phyloP scores from a whole-genome alignment of 371 early-diverging fungal species.

The Paraphysoderma sedebokerense region DNA sequence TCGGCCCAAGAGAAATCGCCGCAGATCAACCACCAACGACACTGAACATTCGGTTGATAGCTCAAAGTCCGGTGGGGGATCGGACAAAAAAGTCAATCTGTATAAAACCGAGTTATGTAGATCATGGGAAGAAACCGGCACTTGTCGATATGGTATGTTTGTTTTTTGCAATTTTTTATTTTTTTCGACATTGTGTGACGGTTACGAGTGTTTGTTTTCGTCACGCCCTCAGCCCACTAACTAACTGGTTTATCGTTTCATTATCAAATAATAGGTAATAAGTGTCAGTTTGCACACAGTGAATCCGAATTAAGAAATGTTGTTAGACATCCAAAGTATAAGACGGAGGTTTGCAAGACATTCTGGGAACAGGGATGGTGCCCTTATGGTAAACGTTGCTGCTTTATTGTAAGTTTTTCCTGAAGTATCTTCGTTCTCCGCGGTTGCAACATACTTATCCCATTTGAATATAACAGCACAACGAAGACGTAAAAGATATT shows the following conservation, averaged over 20 bases:
- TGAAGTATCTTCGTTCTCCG: too few relatives aligned
- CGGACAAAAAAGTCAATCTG: conserved; percentile 44
- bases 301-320: conserved; percentile 57
- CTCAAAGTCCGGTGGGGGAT: too few relatives aligned
- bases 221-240: neutral
- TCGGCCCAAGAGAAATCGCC: too few relatives aligned
- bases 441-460: too few relatives aligned
- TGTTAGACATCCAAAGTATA: conserved; percentile 84
- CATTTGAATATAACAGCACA: too few relatives aligned
- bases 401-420: neutral
- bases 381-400: neutral
- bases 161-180: neutral
- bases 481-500: too few relatives aligned
- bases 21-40: too few relatives aligned
- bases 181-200: neutral
- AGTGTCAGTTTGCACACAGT: conserved; percentile 95
- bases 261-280: conserved; percentile 26
- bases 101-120: conserved; percentile 97
- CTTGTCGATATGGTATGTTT: conserved; percentile 49
- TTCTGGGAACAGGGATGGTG: conserved; percentile 2
- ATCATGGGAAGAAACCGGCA: conserved; percentile 66
- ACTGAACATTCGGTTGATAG: too few relatives aligned
- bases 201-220: neutral
- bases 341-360: conserved; percentile 56
- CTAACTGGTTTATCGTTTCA: neutral